A percentile compares a stretch with the other conserved stretches of the same genome.
phyloP scores from a whole-genome alignment of 768 basidiomycete species.

The Hygrocybe punicea region DNA sequence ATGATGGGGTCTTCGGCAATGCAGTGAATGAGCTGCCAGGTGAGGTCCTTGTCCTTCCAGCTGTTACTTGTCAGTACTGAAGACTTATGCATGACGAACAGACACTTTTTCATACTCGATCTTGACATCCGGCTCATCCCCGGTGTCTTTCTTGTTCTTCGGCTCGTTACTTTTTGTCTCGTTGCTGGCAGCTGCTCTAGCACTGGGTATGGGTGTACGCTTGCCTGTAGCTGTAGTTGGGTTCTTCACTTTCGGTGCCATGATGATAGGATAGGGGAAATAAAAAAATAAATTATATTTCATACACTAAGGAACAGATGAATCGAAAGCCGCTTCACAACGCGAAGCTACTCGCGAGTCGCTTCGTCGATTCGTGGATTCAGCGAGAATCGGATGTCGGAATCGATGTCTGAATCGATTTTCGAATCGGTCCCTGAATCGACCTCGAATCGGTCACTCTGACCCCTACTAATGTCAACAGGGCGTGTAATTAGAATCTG shows the following conservation, averaged over 20 bases:
- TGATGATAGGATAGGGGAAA: background rate
- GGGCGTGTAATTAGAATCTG: too few species aligned
- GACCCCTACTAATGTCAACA: slow-evolving; percentile 1
- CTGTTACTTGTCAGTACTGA: background rate
- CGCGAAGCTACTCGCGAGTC: slow-evolving; percentile 4
- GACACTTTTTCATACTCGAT: background rate
- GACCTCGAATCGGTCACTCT: background rate
- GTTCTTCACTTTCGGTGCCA: background rate
- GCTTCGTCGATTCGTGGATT: slow-evolving; percentile 3
- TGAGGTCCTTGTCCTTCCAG: slow-evolving; percentile 9
- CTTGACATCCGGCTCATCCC: background rate
- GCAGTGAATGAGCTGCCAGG: slow-evolving; percentile 1
- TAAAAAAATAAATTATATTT: background rate
- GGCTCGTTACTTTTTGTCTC: background rate
- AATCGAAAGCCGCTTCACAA: background rate
- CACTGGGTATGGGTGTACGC: background rate
- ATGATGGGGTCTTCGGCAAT: slow-evolving; percentile 8
- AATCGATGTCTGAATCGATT: background rate
- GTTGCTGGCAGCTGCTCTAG: background rate
- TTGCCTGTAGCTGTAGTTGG: background rate
- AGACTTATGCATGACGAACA: background rate
- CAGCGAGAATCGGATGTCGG: background rate
- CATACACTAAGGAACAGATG: background rate
- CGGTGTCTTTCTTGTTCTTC: background rate
- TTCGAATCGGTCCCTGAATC: background rate